A percentile compares a stretch with the other conserved stretches of the same genome.
Conservation (phyloP, 352 stramenopile species). For the Halophytophthora polymorphica region DNA sequence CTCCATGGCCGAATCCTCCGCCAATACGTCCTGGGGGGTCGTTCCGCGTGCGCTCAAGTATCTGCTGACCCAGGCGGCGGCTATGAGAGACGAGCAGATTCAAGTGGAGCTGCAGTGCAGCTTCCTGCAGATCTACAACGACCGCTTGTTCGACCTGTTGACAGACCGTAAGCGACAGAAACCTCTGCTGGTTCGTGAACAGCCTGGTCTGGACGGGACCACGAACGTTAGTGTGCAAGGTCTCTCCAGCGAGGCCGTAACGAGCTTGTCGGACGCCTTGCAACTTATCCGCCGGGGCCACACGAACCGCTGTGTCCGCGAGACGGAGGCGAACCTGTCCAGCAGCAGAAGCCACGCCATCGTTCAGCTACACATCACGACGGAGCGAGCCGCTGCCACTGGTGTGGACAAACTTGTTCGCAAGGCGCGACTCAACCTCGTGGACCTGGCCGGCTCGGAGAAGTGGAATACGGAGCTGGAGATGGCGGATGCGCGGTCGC, state of each 20-base stretch:
- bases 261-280: slow-evolving; percentile 43
- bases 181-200: slow-evolving; percentile 68
- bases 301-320: slow-evolving; percentile 62
- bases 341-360: slow-evolving; percentile 92
- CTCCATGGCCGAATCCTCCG: neutral
- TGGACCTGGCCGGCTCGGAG: slow-evolving; percentile 76
- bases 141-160: slow-evolving; percentile 90
- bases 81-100: slow-evolving; percentile 9
- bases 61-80: slow-evolving; percentile 38
- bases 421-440: slow-evolving; percentile 65
- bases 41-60: slow-evolving; percentile 75
- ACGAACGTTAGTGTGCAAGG: slow-evolving; percentile 62
- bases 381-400: slow-evolving; percentile 22
- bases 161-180: slow-evolving; percentile 62
- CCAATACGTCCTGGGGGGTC: slow-evolving; percentile 56
- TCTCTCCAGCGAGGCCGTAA: slow-evolving; percentile 47
- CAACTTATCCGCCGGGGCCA: slow-evolving; percentile 48
- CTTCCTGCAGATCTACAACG: slow-evolving; percentile 95
- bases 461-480: slow-evolving; percentile 82
- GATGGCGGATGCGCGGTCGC: slow-evolving; percentile 66
- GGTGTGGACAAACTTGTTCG: slow-evolving; percentile 37
- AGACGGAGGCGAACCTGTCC: slow-evolving; percentile 84
- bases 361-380: slow-evolving; percentile 81
- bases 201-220: slow-evolving; percentile 43
- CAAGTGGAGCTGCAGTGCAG: slow-evolving; percentile 64